Percentiles rank a stretch among this genome's conserved stretches.
phyloP scores from a whole-genome alignment of 2,329 filamentous ascomycete genomes.

The Penicillium sp. region DNA sequence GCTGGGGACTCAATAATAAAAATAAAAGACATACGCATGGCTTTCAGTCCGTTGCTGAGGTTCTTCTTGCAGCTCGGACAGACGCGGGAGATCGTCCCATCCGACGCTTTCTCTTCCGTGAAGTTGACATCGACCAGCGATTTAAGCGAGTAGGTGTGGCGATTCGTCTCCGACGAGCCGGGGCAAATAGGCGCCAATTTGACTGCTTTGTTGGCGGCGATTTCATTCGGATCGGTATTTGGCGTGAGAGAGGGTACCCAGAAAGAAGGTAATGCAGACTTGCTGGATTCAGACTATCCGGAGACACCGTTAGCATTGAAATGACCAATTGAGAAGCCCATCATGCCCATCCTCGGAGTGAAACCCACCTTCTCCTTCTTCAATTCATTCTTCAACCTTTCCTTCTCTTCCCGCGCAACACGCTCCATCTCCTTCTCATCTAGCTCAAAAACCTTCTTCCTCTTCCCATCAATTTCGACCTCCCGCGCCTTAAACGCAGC shows the following conservation, averaged over 20 bases:
- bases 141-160: slow-evolving; percentile 79
- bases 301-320: not conserved
- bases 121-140: slow-evolving; percentile 77
- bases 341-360: too few relatives aligned
- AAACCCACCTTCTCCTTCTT: slow-evolving; percentile 69
- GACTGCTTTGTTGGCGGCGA: slow-evolving; percentile 61
- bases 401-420: slow-evolving; percentile 71
- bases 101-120: slow-evolving; percentile 67
- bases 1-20: too few relatives aligned
- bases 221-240: slow-evolving; percentile 59
- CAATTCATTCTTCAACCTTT: slow-evolving; percentile 70
- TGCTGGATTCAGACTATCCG: slow-evolving; percentile 58
- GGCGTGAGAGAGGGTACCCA: slow-evolving; percentile 90
- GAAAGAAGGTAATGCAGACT: slow-evolving; percentile 78
- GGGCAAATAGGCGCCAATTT: slow-evolving; percentile 78
- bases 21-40: slow-evolving; percentile 60
- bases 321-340: too few relatives aligned
- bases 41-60: slow-evolving; percentile 79
- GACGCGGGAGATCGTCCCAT: slow-evolving; percentile 54
- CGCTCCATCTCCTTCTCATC: slow-evolving; percentile 76
- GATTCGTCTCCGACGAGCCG: slow-evolving; percentile 66
- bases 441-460: slow-evolving; percentile 80
- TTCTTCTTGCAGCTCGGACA: slow-evolving; percentile 87
- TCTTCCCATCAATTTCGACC: slow-evolving; percentile 52
- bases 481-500: slow-evolving; percentile 41